Conservation (phyloP, 441 rosid genomes). For the Pelargonium australe region DNA sequence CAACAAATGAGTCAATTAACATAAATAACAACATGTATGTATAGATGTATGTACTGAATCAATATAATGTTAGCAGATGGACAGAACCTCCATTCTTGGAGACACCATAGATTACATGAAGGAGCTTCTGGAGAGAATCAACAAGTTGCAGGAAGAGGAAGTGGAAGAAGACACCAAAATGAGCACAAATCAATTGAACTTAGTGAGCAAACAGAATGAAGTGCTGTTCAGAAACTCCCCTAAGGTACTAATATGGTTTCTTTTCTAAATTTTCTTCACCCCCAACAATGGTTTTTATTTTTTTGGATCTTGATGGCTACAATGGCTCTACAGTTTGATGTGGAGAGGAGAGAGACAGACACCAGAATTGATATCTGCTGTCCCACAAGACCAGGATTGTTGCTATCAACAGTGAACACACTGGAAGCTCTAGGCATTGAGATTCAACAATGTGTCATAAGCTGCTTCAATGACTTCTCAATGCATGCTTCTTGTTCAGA, state of each 20-base stretch:
- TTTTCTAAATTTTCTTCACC: neutral
- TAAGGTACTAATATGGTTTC: conserved; percentile 41
- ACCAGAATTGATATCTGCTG: conserved; percentile 75
- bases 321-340: conserved; percentile 54
- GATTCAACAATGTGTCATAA: conserved; percentile 88
- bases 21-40: too few relatives aligned
- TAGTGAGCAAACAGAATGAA: conserved; percentile 43
- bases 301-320: neutral
- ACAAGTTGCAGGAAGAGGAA: conserved; percentile 55
- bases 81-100: conserved; percentile 90
- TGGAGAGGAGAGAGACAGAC: conserved; percentile 47
- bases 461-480: conserved; percentile 86
- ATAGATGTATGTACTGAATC: too few relatives aligned
- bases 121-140: conserved; percentile 81
- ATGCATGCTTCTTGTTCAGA: conserved; percentile 91
- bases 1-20: neutral
- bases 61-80: conserved; percentile 50
- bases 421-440: conserved; percentile 78
- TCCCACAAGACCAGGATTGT: conserved; percentile 66
- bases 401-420: conserved; percentile 72
- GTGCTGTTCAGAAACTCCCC: conserved; percentile 67
- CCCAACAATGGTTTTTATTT: neutral
- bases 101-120: conserved; percentile 94
- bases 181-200: conserved; percentile 31
- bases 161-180: conserved; percentile 21